These are phyloP conservation scores for Mallotus repandus DNA, from an alignment of 441 rosid species.

Conservation along the genomic window DNA sequence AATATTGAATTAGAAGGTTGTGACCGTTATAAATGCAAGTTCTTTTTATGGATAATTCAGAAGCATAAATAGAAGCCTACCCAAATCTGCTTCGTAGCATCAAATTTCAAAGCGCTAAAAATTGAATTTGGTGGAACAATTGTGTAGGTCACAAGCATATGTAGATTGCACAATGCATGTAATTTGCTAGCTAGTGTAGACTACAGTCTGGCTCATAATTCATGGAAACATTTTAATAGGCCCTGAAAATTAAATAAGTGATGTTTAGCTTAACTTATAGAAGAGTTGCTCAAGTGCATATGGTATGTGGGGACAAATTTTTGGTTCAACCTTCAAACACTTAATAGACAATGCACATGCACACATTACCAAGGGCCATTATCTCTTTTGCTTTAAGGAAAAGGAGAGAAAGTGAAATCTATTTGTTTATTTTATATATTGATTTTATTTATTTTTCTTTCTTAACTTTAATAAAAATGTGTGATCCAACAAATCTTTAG, in stretches of 20 bases:
- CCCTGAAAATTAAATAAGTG: neutral
- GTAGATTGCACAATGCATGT: no score
- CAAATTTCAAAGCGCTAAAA: neutral
- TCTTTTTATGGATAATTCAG: no score
- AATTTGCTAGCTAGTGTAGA: neutral
- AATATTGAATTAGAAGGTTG: no score
- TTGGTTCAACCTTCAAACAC: neutral
- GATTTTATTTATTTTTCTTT: neutral
- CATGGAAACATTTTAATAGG: neutral
- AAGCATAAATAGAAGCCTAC: neutral
- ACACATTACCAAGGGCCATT: constrained; percentile 16
- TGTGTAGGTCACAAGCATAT: neutral
- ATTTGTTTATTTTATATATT: neutral
- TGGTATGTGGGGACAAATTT: constrained; percentile 18
- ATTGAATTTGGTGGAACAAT: neutral
- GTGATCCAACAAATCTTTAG: constrained; percentile 22
- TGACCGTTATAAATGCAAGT: no score
- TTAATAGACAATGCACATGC: constrained; percentile 27
- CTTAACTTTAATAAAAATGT: constrained; percentile 22
- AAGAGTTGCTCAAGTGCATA: constrained; percentile 3
- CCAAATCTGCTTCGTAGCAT: neutral
- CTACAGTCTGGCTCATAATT: constrained; percentile 3
- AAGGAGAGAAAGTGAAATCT: constrained; percentile 31
- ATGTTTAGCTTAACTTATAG: neutral
- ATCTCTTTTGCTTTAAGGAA: constrained; percentile 30